Conservation (phyloP, 768 basidiomycete genomes). For the Hydnomerulius pinastri region DNA sequence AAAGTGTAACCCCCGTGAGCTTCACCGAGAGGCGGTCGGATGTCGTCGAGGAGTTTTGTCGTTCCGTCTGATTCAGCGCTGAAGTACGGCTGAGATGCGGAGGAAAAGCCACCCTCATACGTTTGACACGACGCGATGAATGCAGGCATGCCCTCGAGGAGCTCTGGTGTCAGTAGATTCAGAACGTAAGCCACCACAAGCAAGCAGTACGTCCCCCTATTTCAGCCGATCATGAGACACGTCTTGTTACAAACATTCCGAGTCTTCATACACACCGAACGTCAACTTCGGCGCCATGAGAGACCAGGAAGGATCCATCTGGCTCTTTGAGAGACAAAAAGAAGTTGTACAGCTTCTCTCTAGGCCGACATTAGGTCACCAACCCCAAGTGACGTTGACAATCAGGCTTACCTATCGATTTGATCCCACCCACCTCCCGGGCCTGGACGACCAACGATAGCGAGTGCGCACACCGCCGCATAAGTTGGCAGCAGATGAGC, state of each 20-base stretch:
- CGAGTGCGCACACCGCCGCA: constrained; percentile 80
- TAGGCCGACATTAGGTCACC: constrained; percentile 26
- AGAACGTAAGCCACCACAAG: constrained; percentile 81
- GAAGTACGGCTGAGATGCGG: constrained; percentile 72
- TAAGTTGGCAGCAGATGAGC: constrained; percentile 91
- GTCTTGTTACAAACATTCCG: background rate
- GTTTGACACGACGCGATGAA: constrained; percentile 94
- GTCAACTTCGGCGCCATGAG: constrained; percentile 88
- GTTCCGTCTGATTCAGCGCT: constrained; percentile 21
- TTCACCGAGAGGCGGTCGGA: constrained; percentile 85
- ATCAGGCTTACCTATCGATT: constrained; percentile 65
- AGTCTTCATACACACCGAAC: constrained; percentile 61
- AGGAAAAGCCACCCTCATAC: constrained; percentile 95
- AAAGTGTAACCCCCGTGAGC: constrained; percentile 98
- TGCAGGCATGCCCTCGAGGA: constrained; percentile 69
- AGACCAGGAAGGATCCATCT: constrained; percentile 92
- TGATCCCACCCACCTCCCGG: constrained; percentile 82
- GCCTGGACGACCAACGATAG: constrained; percentile 77
- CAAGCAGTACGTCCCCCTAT: constrained; percentile 92
- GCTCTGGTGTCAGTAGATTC: constrained; percentile 85
- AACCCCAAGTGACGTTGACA: too few relatives aligned
- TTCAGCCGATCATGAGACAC: background rate
- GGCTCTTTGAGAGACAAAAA: constrained; percentile 91
- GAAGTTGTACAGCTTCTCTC: constrained; percentile 79
- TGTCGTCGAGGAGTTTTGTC: constrained; percentile 39